Base-by-base conservation (phyloP, 768 basidiomycete species). In the Tephrocybe sp. region DNA sequence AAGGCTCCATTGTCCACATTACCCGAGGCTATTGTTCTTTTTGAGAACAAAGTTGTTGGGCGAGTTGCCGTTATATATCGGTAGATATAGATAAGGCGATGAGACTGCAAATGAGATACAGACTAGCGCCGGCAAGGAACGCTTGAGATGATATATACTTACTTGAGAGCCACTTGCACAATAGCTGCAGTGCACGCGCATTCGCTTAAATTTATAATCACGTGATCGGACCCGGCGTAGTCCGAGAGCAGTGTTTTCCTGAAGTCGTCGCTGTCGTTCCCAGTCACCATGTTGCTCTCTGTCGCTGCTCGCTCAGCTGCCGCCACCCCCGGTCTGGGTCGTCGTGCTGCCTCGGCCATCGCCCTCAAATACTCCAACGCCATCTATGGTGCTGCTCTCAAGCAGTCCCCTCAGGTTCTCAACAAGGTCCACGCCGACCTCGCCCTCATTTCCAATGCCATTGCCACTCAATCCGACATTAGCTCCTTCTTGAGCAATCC, bases 371-470 rank as follows among this genome's bases (percentile, higher is more conserved):
- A 93, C 65, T 89, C 91, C 56, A 85, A 85, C 52, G 91, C 91
- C 30, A 75, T 84, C 54, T 93, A 87, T 64, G 79, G 81, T 35
- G 91, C 91, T 32, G 87, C 91, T 7, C 83, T 93, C 62, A 74
- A 82, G 58, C 89, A 88, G 73, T 94, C 92, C 3, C 85, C 91
- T 20, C 81, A 84, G 65, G 79, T 82, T 41, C 87, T 98, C 70
- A 84, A 69, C 70, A 85, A 88, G 66, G 90, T 98, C 62, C 89
- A 94, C 69, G 65, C 83, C 42, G 97, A 98, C 66, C 83, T 98
- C 58, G 73, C 71, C 60, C 70, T 72, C 58, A 81, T 98, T 67
- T 75, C 84, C 57, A 77, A 77, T 65, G 75, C 85, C 66, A 80
- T 98, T 68, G 76, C 80, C 64, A 72, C 77, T 33, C 76, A 80